These are phyloP conservation scores for Pleurotus salmoneostramineus DNA, from an alignment of 768 basidiomycete genomes.

Conservation along the genomic window DNA sequence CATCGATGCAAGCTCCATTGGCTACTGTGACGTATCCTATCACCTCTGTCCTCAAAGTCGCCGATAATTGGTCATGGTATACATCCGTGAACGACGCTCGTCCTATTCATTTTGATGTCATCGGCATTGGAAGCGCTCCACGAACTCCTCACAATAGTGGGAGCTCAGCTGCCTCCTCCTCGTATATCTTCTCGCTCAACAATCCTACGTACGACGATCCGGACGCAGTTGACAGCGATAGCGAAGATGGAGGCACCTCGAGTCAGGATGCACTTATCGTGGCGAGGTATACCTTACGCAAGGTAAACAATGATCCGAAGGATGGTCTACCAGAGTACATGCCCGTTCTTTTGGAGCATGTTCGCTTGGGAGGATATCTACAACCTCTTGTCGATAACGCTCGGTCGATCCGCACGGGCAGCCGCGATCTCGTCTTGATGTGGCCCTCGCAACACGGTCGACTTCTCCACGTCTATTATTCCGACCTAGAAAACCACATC, in stretches of 20 bases:
- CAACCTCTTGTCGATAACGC: constrained; percentile 3
- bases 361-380: neutral
- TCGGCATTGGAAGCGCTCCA: neutral
- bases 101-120: constrained; percentile 1
- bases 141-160: neutral
- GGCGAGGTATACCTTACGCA: constrained; percentile 6
- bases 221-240: neutral
- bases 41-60: constrained; percentile 3
- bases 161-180: neutral
- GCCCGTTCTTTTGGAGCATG: constrained; percentile 7
- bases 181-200: constrained; percentile 3
- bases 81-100: constrained; percentile 1
- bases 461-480: neutral
- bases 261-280: neutral
- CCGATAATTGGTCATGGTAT: constrained; percentile 6
- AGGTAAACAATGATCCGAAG: constrained; percentile 4
- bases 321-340: constrained; percentile 8
- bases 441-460: constrained; percentile 2
- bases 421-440: constrained; percentile 4
- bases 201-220: constrained; percentile 2
- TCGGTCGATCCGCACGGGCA: constrained; percentile 4
- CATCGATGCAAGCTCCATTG: neutral
- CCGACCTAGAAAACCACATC: neutral
- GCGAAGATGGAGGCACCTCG: neutral
- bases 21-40: neutral